Percentiles rank a stretch among this genome's conserved stretches.
Evolutionary conservation across 2,329 filamentous ascomycete species (phyloP).

Genomic region (Cladosporium sp.): DNA sequence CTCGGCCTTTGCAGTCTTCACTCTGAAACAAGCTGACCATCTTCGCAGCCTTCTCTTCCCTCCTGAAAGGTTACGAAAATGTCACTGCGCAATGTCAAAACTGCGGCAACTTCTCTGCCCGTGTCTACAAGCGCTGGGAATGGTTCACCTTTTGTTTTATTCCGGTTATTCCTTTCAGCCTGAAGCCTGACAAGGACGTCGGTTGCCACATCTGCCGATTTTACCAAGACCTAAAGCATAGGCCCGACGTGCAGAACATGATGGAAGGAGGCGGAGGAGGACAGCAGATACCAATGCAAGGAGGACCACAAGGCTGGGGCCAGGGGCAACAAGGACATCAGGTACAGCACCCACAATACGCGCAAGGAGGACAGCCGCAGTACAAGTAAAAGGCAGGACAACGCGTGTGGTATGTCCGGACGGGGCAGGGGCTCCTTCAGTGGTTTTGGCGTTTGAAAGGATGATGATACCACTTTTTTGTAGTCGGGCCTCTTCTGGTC

Average conservation of each 20-base stretch:
- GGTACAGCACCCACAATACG: constrained; percentile 16
- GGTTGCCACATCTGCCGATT: constrained; percentile 72
- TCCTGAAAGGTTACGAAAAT: constrained; percentile 43
- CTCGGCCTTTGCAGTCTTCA: constrained; percentile 10
- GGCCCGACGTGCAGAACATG: constrained; percentile 33
- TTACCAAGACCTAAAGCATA: constrained; percentile 51
- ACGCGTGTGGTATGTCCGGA: background rate
- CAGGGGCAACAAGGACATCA: constrained; percentile 10
- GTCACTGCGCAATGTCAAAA: constrained; percentile 47
- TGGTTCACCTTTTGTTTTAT: constrained; percentile 57
- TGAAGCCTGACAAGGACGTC: constrained; percentile 53
- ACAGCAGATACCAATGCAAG: constrained; percentile 29
- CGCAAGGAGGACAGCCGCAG: constrained; percentile 13
- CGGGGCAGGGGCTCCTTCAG: background rate
- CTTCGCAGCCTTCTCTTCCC: constrained; percentile 37
- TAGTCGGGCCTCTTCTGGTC: background rate
- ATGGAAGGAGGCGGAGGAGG: constrained; percentile 24
- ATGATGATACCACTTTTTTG: constrained; percentile 7
- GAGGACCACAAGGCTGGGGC: constrained; percentile 20
- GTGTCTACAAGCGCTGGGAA: constrained; percentile 41
- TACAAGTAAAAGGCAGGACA: constrained; percentile 12
- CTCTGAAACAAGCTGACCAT: constrained; percentile 15
- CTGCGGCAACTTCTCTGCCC: constrained; percentile 45
- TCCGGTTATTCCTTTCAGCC: constrained; percentile 65
- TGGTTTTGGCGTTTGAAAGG: background rate